Base-by-base conservation (phyloP, 495 filamentous ascomycete species). In the Penicillium salamii region DNA sequence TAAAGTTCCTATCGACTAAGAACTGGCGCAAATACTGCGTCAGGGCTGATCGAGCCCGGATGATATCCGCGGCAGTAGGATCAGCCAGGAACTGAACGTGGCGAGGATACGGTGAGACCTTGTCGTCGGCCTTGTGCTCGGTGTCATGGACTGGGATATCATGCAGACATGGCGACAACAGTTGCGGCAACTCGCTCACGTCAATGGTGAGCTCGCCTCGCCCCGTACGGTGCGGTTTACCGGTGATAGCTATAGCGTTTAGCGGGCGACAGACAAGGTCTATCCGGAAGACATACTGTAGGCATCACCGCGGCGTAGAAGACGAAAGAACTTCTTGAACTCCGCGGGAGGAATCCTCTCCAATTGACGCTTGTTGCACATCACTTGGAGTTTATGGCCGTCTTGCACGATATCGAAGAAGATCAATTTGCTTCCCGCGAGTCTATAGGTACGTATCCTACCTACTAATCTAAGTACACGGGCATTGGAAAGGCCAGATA, bases 11-110 rank as follows among this genome's bases (percentile, higher is more conserved):
- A 19, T 83, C 76, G 32, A 85, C 61, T 42, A 98, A 77, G 65
- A 87, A 90, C 37, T 84, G 76, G 35, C 88, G 84, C 31, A 97
- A 66, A 52, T 83, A 79, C 39, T 85, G 83, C 37, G 88, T 81
- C 38, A 98, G 80, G 21, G 82, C 70, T 3, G 89, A 86, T 20
- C 92, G 83, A 19, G 92, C 73, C 26, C 80, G 79, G 46, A 97
- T 68, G 18, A 81, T 81, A 59, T 95, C 80, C n/a, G 76, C 73
- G 7, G 82, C 69, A 13, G 69, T 61, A 15, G 69, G 78, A 63
- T 91, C 86, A 21, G 89, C 81, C 15, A 96, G 77, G 57, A 95
- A 78, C 67, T 96, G 88, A 14, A 93, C 76, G 74, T 97, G 92
- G 31, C 73, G 73, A 35, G 70, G 60, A 78, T 88, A 75, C 74